Evolutionary conservation across 257 asterid genomes (phyloP).

Genomic region (Nicotiana tabacum): DNA sequence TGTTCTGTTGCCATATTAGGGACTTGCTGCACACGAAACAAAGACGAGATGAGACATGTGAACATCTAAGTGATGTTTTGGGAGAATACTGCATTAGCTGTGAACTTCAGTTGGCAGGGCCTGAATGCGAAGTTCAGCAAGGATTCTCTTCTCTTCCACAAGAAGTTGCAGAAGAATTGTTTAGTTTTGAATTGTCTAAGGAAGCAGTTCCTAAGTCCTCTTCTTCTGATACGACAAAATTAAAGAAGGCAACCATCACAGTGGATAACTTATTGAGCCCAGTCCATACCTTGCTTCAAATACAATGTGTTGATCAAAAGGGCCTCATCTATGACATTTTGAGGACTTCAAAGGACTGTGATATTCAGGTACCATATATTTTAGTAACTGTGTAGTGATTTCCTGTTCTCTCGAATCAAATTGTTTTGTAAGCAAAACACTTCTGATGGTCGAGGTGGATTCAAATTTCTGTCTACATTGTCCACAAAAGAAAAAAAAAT

Average conservation of each 20-base stretch:
- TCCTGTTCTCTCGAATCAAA: neutral
- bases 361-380: slow-evolving; percentile 32
- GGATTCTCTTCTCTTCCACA: slow-evolving; percentile 31
- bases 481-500: neutral
- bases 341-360: slow-evolving; percentile 44
- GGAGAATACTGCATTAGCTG: slow-evolving; percentile 44
- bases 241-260: slow-evolving; percentile 24
- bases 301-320: slow-evolving; percentile 46
- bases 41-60: slow-evolving; percentile 33
- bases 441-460: neutral
- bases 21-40: slow-evolving; percentile 36
- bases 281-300: slow-evolving; percentile 43
- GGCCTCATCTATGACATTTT: slow-evolving; percentile 49
- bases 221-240: slow-evolving; percentile 18
- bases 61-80: slow-evolving; percentile 28
- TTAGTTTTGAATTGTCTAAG: slow-evolving; percentile 32
- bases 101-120: slow-evolving; percentile 37
- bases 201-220: slow-evolving; percentile 21
- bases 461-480: neutral
- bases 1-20: slow-evolving; percentile 24
- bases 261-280: slow-evolving; percentile 48
- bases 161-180: slow-evolving; percentile 33
- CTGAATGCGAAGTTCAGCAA: slow-evolving; percentile 36
- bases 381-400: neutral
- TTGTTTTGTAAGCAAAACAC: neutral